Conservation (phyloP, 2,329 filamentous ascomycete genomes). For the Calonectria pseudoreteaudii region DNA sequence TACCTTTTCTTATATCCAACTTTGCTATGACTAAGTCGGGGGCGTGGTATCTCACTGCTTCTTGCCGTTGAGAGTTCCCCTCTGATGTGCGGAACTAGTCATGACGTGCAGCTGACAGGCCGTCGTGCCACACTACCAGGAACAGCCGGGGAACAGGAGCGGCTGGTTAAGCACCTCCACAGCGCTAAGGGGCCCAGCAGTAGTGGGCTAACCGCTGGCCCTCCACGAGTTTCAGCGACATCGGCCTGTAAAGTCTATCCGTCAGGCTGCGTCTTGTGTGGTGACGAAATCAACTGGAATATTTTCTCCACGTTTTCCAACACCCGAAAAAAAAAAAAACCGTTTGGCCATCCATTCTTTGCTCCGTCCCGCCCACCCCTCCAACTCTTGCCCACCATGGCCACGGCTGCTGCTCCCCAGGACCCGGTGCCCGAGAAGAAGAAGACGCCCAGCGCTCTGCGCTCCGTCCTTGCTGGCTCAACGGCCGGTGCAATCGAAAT, state of each 20-base stretch:
- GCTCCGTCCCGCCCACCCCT: background rate
- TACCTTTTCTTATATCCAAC: background rate
- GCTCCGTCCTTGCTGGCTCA: conserved; percentile 91
- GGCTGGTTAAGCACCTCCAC: background rate
- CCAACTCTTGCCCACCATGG: conserved; percentile 40
- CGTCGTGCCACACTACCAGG: background rate
- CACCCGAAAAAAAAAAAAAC: background rate
- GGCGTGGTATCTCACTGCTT: no score
- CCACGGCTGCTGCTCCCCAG: conserved; percentile 37
- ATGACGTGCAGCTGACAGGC: background rate
- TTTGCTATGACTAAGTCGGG: no score
- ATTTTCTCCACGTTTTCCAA: conserved; percentile 16
- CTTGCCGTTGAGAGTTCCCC: no score
- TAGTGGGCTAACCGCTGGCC: background rate
- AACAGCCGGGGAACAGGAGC: background rate
- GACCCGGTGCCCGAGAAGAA: conserved; percentile 46
- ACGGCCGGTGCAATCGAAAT: conserved; percentile 97
- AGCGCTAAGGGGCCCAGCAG: background rate
- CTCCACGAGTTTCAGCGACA: conserved; percentile 35
- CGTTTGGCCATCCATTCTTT: background rate
- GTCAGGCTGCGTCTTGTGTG: conserved; percentile 22
- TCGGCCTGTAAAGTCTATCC: conserved; percentile 32
- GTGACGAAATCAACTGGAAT: conserved; percentile 39
- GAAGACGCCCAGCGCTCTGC: conserved; percentile 77
- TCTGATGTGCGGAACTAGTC: background rate